A percentile compares a stretch with the other conserved stretches of the same genome.
Evolutionary conservation across 2,329 filamentous ascomycete species (phyloP).

Genomic region (Cytospora leucostoma): DNA sequence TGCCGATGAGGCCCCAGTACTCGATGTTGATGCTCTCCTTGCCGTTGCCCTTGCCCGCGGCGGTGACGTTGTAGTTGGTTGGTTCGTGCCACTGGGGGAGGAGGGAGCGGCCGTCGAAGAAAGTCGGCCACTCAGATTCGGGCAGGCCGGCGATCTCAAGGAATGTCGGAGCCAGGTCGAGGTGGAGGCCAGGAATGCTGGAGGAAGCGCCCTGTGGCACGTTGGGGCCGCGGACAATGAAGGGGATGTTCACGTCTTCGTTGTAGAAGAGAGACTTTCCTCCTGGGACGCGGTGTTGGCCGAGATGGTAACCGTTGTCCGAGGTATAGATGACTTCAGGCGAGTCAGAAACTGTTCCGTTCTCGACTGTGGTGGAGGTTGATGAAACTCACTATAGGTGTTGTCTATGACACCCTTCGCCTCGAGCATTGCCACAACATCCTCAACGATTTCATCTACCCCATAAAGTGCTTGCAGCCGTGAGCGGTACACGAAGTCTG

Average conservation of each 20-base stretch:
- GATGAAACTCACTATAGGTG: constrained; percentile 29
- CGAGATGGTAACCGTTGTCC: constrained; percentile 24
- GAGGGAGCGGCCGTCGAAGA: constrained; percentile 37
- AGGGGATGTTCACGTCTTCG: constrained; percentile 38
- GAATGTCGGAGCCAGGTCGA: constrained; percentile 37
- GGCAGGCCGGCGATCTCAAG: constrained; percentile 34
- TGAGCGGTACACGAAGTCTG: constrained; percentile 29
- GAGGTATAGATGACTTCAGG: constrained; percentile 32
- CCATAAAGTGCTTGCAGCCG: constrained; percentile 34
- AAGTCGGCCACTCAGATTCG: constrained; percentile 29
- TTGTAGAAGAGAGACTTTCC: constrained; percentile 35
- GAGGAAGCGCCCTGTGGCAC: constrained; percentile 30
- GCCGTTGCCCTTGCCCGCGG: constrained; percentile 23
- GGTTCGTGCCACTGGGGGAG: constrained; percentile 35
- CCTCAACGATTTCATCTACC: constrained; percentile 39
- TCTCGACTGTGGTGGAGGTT: background rate
- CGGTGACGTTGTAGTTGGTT: constrained; percentile 11
- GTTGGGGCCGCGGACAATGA: constrained; percentile 36
- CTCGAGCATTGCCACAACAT: constrained; percentile 36
- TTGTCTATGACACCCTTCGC: constrained; percentile 33
- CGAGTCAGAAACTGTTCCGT: background rate
- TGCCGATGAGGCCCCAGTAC: constrained; percentile 33
- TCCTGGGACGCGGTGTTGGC: constrained; percentile 21
- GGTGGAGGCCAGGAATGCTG: constrained; percentile 31
- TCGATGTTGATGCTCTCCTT: constrained; percentile 35